Base-by-base conservation (phyloP, 1,284 basidiomycete genomes). In the Ceratobasidium sp. region DNA sequence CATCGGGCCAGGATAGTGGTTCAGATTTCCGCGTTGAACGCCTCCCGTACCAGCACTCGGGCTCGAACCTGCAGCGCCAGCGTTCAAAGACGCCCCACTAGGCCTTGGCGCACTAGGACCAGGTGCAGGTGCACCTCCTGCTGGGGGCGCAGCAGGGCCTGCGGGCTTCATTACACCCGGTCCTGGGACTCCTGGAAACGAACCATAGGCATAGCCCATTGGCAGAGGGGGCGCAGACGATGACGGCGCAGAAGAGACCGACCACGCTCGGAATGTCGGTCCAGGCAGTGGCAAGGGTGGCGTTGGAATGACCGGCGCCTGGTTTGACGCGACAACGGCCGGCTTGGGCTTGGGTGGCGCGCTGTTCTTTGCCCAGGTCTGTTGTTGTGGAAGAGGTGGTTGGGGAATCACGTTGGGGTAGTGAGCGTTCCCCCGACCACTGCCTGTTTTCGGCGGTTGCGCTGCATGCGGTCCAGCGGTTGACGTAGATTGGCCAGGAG, bases 361-460 rank as follows among this genome's bases (percentile, higher is more conserved):
- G 16, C 16, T 44, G 30, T 36, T 48, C 53, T 46, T 58, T 28
- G 53, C 9, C 53, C 66, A 59, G 14, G n/a, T 16, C 25, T 53
- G 30, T 40, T 49, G 53, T 48, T 69, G 53, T 23, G 53, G 53
- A 14, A 28, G 51, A 23, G 51, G 25, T 21, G 25, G 23, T 48
- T 69, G 66, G n/a, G 53, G 51, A 28, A 69, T 69, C n/a, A 69
- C 66, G 25, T 69, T 69, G 7, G 66, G 66, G 30, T 69, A 69
- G 42, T 69, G 66, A 18, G 66, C 21, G 42, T 56, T 69, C 11
- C 66, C 66, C 12, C 66, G 53, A 7, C 66, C 66, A 58, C 66
- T 69, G 30, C 36, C 14, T 18, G 53, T 8, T 69, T 56, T 58
- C 23, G 33, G 40, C 30, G 64, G 16, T 36, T 21, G 36, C 6